Conservation (phyloP, 495 filamentous ascomycete species). For the Hypoxylon trugodes region DNA sequence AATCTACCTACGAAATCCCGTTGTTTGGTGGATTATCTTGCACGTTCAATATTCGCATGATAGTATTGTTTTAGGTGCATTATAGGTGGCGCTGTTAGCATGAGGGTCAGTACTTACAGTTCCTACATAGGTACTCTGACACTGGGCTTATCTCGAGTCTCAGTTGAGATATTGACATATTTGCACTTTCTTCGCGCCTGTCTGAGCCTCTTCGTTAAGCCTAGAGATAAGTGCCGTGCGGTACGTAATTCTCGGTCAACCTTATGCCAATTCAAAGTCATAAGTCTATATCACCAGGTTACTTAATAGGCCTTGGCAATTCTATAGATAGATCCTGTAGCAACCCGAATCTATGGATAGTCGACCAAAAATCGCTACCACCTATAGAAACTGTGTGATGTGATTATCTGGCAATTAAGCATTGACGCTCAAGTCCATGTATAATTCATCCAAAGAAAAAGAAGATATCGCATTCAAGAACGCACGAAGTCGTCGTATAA, state of each 20-base stretch:
- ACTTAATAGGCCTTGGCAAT: conserved; percentile 19
- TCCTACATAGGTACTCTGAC: too few relatives aligned
- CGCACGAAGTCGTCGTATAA: conserved; percentile 13
- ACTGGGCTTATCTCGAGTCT: too few relatives aligned
- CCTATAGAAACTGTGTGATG: too few relatives aligned
- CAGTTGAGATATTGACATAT: too few relatives aligned
- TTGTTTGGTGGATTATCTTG: background rate
- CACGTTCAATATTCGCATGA: too few relatives aligned
- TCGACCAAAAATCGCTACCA: too few relatives aligned
- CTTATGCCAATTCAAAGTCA: conserved; percentile 16
- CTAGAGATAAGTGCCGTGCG: too few relatives aligned
- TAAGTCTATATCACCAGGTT: conserved; percentile 12
- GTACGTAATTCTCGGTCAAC: background rate
- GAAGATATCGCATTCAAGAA: background rate
- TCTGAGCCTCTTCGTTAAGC: background rate
- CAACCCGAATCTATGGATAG: conserved; percentile 23
- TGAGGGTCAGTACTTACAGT: too few relatives aligned
- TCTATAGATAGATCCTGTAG: conserved; percentile 8
- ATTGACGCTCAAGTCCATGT: conserved; percentile 9
- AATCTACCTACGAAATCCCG: background rate
- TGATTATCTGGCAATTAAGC: background rate
- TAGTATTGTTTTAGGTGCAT: too few relatives aligned
- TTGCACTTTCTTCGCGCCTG: too few relatives aligned
- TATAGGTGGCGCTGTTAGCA: too few relatives aligned
- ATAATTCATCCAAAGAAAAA: conserved; percentile 7